These are phyloP conservation scores for Fraxinus greggii DNA, from an alignment of 305 asterid species.

Conservation along the genomic window DNA sequence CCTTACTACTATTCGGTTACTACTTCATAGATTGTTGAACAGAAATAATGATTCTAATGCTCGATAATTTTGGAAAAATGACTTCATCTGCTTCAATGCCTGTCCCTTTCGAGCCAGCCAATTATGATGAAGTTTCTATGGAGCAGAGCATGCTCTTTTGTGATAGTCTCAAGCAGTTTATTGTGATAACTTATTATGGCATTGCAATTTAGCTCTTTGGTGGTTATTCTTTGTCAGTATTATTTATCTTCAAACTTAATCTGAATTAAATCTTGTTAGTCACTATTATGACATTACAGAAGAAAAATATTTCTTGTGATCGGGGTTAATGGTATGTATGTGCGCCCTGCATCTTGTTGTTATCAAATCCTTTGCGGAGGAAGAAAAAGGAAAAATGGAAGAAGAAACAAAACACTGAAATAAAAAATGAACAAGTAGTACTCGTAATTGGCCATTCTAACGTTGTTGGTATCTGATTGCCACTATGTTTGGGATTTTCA, in stretches of 20 bases:
- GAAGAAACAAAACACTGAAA: background rate
- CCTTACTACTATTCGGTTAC: slow-evolving; percentile 33
- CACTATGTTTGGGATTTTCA: background rate
- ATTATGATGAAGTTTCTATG: slow-evolving; percentile 75
- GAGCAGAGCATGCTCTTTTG: slow-evolving; percentile 77
- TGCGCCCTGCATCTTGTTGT: background rate
- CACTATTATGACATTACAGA: slow-evolving; percentile 18
- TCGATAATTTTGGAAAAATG: slow-evolving; percentile 43
- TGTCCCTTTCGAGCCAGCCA: slow-evolving; percentile 63
- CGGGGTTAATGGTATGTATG: background rate
- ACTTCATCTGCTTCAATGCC: slow-evolving; percentile 50
- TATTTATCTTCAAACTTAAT: slow-evolving; percentile 11
- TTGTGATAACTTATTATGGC: slow-evolving; percentile 5
- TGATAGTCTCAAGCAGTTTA: slow-evolving; percentile 68
- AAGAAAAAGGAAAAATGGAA: background rate
- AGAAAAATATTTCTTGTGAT: background rate
- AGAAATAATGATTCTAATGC: background rate
- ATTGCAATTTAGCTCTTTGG: slow-evolving; percentile 19
- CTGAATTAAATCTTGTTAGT: background rate
- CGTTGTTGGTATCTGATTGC: background rate
- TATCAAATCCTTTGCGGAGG: background rate
- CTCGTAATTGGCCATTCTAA: background rate
- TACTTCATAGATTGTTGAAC: slow-evolving; percentile 31
- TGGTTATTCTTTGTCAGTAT: slow-evolving; percentile 23
- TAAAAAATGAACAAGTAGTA: background rate